A percentile compares a stretch with the other conserved stretches of the same genome.
Evolutionary conservation across 1,284 basidiomycete species (phyloP).

Genomic region (Sporisorium graminicola): DNA sequence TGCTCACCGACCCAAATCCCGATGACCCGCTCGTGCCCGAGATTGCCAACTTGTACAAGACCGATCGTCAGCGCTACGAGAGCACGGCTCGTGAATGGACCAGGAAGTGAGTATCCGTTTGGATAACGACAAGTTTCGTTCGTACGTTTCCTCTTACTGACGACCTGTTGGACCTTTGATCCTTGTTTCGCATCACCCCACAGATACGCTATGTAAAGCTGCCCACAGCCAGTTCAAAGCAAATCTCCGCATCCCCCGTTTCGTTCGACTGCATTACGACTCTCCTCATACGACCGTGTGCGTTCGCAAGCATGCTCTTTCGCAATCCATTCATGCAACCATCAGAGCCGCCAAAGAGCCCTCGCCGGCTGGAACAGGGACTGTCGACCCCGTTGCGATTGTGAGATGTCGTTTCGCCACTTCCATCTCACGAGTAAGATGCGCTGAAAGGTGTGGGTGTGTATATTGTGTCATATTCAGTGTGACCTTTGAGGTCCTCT

Average conservation of each 20-base stretch:
- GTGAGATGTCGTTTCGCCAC: background rate
- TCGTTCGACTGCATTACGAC: slow-evolving; percentile 33
- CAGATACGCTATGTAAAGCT: slow-evolving; percentile 53
- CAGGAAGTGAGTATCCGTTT: slow-evolving; percentile 63
- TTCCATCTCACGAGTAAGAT: too few species aligned
- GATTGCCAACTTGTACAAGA: slow-evolving; percentile 69
- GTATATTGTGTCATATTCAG: background rate
- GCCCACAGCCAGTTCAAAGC: slow-evolving; percentile 17
- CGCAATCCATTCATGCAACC: slow-evolving; percentile 41
- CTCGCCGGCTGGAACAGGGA: background rate
- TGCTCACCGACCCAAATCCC: slow-evolving; percentile 70
- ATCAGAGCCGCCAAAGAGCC: background rate
- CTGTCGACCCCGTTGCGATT: background rate
- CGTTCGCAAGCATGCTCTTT: slow-evolving; percentile 26
- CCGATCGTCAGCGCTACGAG: slow-evolving; percentile 68
- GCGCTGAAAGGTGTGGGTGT: background rate
- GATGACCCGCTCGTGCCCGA: slow-evolving; percentile 70
- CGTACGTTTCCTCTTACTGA: background rate
- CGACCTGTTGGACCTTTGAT: background rate
- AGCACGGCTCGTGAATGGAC: slow-evolving; percentile 70
- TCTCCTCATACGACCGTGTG: slow-evolving; percentile 26
- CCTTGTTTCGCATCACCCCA: background rate
- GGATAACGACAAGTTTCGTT: too few species aligned
- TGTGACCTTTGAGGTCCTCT: background rate
- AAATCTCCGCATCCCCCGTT: background rate